Evolutionary conservation across 805 yeast species (phyloP).

Genomic region (Schwanniomyces occidentalis): DNA sequence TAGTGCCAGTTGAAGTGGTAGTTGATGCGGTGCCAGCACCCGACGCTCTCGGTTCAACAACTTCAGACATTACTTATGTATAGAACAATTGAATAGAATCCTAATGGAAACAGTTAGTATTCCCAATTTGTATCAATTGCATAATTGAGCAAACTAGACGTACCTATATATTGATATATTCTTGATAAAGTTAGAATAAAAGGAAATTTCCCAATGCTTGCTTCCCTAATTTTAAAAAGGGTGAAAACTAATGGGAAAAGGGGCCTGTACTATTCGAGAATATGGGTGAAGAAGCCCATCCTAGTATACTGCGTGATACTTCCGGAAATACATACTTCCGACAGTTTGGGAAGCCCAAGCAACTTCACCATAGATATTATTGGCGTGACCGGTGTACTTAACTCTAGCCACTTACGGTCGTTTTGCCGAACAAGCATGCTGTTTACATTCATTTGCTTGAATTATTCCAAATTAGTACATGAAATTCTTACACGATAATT

Average conservation of each 20-base stretch:
- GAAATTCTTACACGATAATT: conserved; percentile 5
- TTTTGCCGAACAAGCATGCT: not conserved
- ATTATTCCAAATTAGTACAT: conserved; percentile 7
- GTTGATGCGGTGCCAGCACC: conserved; percentile 8
- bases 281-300: no score
- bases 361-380: no score
- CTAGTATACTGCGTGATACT: no score
- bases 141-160: no score
- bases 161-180: not conserved
- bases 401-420: not conserved
- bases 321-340: no score
- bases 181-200: not conserved
- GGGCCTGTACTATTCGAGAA: not conserved
- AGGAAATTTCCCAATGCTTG: not conserved
- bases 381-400: no score
- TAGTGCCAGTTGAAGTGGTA: conserved; percentile 7
- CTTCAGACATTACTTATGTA: conserved; percentile 16
- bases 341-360: no score
- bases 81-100: not conserved
- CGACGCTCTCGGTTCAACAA: conserved; percentile 12
- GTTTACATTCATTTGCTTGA: conserved; percentile 8
- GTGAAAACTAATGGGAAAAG: not conserved
- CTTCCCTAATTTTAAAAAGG: not conserved
- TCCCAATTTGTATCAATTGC: no score
- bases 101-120: no score